A percentile compares a stretch with the other conserved stretches of the same genome.
These are phyloP conservation scores for Sesbania bispinosa DNA, from an alignment of 306 rosid genomes.

Conservation along the genomic window DNA sequence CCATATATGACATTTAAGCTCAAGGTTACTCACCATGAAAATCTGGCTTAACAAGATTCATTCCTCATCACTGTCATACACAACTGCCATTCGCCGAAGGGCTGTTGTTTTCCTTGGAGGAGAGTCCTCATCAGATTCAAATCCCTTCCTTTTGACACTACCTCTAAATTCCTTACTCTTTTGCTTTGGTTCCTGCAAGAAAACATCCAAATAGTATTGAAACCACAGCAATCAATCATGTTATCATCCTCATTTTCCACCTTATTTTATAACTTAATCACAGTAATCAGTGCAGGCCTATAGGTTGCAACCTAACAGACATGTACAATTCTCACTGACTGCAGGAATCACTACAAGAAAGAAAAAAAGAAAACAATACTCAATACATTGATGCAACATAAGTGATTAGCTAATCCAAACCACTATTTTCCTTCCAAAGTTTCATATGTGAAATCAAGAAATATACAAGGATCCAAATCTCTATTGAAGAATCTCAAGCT, in stretches of 20 bases:
- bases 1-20: not conserved
- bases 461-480: not conserved
- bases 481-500: not conserved
- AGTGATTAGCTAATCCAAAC: not conserved
- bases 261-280: not conserved
- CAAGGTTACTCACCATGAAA: constrained; percentile 30
- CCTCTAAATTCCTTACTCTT: constrained; percentile 64
- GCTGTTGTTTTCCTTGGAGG: constrained; percentile 72
- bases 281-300: not conserved
- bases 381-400: not conserved
- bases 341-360: not conserved
- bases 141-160: constrained; percentile 65
- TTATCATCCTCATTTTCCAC: not conserved
- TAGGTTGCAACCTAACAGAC: not conserved
- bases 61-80: constrained; percentile 89
- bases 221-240: constrained; percentile 14
- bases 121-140: constrained; percentile 94
- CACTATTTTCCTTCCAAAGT: not conserved
- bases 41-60: constrained; percentile 32
- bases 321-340: not conserved
- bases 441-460: not conserved
- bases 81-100: constrained; percentile 81
- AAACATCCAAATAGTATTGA: constrained; percentile 26
- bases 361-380: not conserved
- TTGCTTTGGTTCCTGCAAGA: constrained; percentile 65